These are phyloP conservation scores for Colletotrichum navitas DNA, from an alignment of 2,329 filamentous ascomycete genomes.

Conservation along the genomic window DNA sequence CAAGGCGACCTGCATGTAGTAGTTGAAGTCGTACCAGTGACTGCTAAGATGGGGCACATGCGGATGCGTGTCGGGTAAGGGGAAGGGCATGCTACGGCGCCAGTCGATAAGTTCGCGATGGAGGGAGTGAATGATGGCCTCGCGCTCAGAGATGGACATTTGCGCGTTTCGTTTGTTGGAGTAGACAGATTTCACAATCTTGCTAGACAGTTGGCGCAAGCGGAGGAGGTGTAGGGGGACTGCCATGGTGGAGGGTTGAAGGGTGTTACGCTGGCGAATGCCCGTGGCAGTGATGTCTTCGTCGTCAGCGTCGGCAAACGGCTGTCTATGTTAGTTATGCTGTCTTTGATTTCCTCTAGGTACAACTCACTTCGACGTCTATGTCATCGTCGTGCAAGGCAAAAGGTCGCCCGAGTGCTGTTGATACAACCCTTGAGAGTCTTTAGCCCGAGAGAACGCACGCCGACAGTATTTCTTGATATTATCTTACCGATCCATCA, in stretches of 20 bases:
- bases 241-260: conserved; percentile 53
- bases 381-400: conserved; percentile 61
- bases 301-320: conserved; percentile 4
- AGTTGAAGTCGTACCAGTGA: conserved; percentile 62
- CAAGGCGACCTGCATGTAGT: conserved; percentile 59
- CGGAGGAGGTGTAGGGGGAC: conserved; percentile 58
- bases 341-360: neutral
- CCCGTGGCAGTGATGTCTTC: neutral
- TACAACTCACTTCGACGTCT: conserved; percentile 51
- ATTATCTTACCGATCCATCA: conserved; percentile 58
- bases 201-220: conserved; percentile 56
- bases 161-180: conserved; percentile 45
- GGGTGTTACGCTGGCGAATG: conserved; percentile 40
- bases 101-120: conserved; percentile 58
- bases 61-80: conserved; percentile 53
- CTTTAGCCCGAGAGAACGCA: neutral
- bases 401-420: conserved; percentile 59
- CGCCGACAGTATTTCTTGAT: neutral
- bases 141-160: conserved; percentile 46
- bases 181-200: conserved; percentile 56
- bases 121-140: conserved; percentile 50
- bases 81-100: conserved; percentile 60
- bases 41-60: conserved; percentile 58
- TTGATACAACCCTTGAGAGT: conserved; percentile 55
- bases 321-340: neutral